These are phyloP conservation scores for Podospora australis DNA, from an alignment of 495 filamentous ascomycete species.

Conservation along the genomic window DNA sequence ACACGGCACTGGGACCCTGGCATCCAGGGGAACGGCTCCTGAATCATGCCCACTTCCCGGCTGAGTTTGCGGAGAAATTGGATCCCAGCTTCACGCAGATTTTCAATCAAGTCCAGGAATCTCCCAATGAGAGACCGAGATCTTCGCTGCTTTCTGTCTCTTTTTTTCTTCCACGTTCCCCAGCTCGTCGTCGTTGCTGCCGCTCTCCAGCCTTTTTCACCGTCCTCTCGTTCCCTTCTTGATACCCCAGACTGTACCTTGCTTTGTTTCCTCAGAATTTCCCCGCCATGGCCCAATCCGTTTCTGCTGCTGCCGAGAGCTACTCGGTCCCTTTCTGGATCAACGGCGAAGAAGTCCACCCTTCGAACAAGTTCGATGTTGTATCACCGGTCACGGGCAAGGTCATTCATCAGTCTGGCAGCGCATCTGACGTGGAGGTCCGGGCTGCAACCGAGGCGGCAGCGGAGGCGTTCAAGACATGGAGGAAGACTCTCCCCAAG, in stretches of 20 bases:
- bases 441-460: slow-evolving; percentile 57
- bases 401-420: slow-evolving; percentile 53
- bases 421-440: slow-evolving; percentile 58
- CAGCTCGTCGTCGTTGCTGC: neutral
- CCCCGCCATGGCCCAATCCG: slow-evolving; percentile 11
- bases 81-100: neutral
- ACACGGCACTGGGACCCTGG: no score
- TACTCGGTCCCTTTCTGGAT: slow-evolving; percentile 63
- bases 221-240: neutral
- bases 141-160: neutral
- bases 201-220: neutral
- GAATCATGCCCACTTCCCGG: neutral
- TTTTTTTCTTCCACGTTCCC: neutral
- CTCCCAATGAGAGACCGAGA: neutral
- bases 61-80: no score
- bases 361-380: slow-evolving; percentile 59
- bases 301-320: neutral
- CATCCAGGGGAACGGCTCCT: neutral
- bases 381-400: slow-evolving; percentile 56
- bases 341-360: slow-evolving; percentile 59
- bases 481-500: slow-evolving; percentile 57
- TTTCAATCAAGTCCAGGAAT: neutral
- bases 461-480: slow-evolving; percentile 60
- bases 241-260: slow-evolving; percentile 6
- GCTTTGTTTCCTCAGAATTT: neutral